phyloP scores from a whole-genome alignment of 257 asterid genomes.

The Solanum ossicruentum region DNA sequence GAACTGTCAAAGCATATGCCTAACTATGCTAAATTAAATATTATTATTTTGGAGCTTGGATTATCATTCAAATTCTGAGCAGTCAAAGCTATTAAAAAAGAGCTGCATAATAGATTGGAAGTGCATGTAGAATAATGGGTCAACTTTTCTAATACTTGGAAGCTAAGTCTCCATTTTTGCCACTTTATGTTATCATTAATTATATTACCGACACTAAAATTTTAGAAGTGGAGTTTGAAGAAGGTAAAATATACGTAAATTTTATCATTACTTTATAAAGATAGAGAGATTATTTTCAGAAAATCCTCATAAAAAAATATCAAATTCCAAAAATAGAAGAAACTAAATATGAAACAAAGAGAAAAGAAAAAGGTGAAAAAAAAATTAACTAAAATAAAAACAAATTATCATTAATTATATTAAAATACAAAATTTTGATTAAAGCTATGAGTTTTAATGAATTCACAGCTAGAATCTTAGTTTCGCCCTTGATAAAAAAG shows the following conservation, averaged over 20 bases:
- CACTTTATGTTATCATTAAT: background rate
- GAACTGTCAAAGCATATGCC: background rate
- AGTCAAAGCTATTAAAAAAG: background rate
- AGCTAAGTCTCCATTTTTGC: background rate
- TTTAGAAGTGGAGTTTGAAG: no score
- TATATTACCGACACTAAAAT: no score
- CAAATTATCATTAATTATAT: no score
- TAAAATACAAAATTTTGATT: background rate
- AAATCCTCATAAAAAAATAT: no score
- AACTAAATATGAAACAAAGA: no score
- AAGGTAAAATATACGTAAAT: no score
- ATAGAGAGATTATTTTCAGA: no score
- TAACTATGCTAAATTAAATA: background rate
- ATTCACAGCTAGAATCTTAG: background rate
- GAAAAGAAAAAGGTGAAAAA: no score
- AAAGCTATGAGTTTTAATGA: background rate
- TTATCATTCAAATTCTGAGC: background rate
- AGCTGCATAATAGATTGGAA: background rate
- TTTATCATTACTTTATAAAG: no score
- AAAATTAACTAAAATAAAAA: no score
- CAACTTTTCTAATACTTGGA: background rate
- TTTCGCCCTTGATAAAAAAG: background rate
- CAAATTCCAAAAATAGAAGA: no score
- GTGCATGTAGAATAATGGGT: background rate
- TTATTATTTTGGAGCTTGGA: background rate